Base-by-base conservation (phyloP, 805 yeast genomes). In the Saturnispora serradocipensis region DNA sequence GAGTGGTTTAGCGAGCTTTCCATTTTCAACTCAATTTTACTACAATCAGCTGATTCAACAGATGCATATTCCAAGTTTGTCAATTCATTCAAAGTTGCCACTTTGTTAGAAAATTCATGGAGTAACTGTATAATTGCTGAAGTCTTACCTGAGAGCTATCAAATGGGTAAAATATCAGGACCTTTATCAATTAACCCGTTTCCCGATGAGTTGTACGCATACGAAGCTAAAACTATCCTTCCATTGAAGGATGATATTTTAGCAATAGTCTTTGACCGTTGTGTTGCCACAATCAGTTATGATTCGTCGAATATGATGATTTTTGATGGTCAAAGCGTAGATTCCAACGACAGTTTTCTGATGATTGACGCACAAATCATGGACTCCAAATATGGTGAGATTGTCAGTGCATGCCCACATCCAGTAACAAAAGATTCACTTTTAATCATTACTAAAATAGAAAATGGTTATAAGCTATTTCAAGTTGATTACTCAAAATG, bases 161-260 rank as follows among this genome's bases (percentile, higher is more conserved):
- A 36, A 11, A 53, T 52, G 38, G 66, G 65, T 10, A 60, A 58
- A 36, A 52, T 66, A 5, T 48, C 53, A 0, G 88, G 88, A 2
- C 85, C 88, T 2, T 68, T 78, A 49, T 58, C 69, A 0, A 66
- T 81, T 13, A 60, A 66, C 30, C 85, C 86, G 3, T 83, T 72
- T 56, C 85, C 86, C 0, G 74, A 72, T 3, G 63, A 60, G 10
- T 62, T 83, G 3, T 82, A 84, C 60, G 69, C 67, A 3, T 74
- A 69, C 34, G 69, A 70, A 8, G 77, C 78, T 0, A 53, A 63
- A 16, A 59, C 59, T 42, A 28, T 66, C 10, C 30, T 66, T 3
- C 42, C 66, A 5, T 35, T 66, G 49, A 54, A 59, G 8, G 56
- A 61, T 40, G 68, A 61, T 46, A 24, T 66, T 24, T 25, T 66